Evolutionary conservation across 805 yeast species (phyloP).

Genomic region (Candida ipomoeae): DNA sequence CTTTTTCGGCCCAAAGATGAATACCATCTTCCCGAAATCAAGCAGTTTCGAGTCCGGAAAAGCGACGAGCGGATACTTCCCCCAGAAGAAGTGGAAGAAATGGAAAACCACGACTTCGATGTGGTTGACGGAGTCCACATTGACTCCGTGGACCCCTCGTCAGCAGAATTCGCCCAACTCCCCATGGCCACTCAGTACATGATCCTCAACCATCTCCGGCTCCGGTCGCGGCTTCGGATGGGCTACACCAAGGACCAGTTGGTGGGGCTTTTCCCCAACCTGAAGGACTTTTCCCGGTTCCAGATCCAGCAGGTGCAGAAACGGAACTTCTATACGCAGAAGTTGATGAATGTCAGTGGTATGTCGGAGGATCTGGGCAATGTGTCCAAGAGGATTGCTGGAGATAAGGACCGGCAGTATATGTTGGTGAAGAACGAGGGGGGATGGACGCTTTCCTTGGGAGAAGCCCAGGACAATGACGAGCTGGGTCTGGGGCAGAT

Average conservation of each 20-base stretch:
- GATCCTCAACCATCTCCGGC: constrained; percentile 74
- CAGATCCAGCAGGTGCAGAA: constrained; percentile 92
- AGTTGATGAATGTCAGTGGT: constrained; percentile 78
- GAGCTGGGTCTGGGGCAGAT: constrained; percentile 43
- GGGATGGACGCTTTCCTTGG: constrained; percentile 77
- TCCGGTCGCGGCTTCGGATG: constrained; percentile 87
- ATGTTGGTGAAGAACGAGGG: constrained; percentile 68
- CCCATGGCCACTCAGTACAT: constrained; percentile 87
- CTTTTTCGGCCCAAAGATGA: constrained; percentile 65
- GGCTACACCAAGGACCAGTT: constrained; percentile 91
- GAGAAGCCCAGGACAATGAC: constrained; percentile 41
- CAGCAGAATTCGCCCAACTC: constrained; percentile 68
- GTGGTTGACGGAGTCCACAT: constrained; percentile 68
- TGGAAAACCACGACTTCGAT: constrained; percentile 27
- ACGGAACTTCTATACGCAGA: constrained; percentile 85
- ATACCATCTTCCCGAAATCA: constrained; percentile 74
- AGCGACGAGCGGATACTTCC: constrained; percentile 72
- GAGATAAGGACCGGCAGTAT: constrained; percentile 76
- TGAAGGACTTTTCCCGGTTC: constrained; percentile 86
- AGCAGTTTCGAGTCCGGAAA: constrained; percentile 47
- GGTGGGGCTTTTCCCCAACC: constrained; percentile 72
- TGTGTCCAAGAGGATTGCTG: constrained; percentile 63
- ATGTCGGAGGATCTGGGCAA: constrained; percentile 53
- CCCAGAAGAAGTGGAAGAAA: constrained; percentile 66
- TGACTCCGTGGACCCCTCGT: constrained; percentile 76